Percentiles rank a stretch among this genome's conserved stretches.
Evolutionary conservation across 1,139 yeast genomes (phyloP).

Genomic region (Taphrina populina): DNA sequence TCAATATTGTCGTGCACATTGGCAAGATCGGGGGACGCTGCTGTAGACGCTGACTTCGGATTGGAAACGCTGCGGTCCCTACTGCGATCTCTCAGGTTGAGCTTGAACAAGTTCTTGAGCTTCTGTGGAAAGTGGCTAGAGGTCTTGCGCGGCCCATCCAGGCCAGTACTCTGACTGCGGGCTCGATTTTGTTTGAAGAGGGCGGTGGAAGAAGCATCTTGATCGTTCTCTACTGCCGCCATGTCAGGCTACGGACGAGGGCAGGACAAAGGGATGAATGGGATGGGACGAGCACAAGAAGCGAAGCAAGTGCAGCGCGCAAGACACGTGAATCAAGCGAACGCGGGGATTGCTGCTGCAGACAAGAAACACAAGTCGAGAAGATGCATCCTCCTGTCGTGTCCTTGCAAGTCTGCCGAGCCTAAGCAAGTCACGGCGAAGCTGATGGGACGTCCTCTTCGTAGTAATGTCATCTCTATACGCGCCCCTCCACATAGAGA

Average conservation of each 20-base stretch:
- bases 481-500: conserved; percentile 33
- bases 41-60: conserved; percentile 13
- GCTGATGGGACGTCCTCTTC: conserved; percentile 11
- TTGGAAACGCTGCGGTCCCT: conserved; percentile 29
- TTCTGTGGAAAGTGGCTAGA: conserved; percentile 25
- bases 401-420: too few relatives aligned
- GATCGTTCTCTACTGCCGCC: conserved; percentile 1
- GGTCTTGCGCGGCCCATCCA: conserved; percentile 21
- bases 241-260: too few relatives aligned
- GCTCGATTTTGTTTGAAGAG: conserved; percentile 18
- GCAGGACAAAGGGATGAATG: too few relatives aligned
- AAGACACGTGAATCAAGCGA: too few relatives aligned
- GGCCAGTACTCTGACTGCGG: conserved; percentile 24
- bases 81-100: conserved; percentile 28
- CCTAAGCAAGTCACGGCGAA: not conserved
- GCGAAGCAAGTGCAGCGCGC: too few relatives aligned
- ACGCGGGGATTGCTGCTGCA: too few relatives aligned
- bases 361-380: too few relatives aligned
- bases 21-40: not conserved
- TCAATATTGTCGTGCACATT: not conserved
- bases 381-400: too few relatives aligned
- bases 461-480: conserved; percentile 25
- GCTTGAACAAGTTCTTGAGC: conserved; percentile 30
- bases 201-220: not conserved
- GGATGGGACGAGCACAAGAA: too few relatives aligned